These are phyloP conservation scores for Xylaria castorea DNA, from an alignment of 495 filamentous ascomycete genomes.

Conservation along the genomic window DNA sequence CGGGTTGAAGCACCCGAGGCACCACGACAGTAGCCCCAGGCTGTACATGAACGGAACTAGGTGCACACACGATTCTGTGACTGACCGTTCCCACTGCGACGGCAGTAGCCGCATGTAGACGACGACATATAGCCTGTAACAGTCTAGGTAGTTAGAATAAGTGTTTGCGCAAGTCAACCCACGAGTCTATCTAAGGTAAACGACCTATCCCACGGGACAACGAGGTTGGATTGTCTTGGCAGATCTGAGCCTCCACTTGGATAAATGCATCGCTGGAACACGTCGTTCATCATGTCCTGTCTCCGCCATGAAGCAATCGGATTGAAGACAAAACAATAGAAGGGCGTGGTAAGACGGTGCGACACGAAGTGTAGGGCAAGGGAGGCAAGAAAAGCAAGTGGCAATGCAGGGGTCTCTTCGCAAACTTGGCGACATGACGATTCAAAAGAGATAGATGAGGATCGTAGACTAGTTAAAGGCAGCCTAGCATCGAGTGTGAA, in stretches of 20 bases:
- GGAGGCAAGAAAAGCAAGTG: constrained; percentile 16
- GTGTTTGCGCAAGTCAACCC: background rate
- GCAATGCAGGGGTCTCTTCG: constrained; percentile 13
- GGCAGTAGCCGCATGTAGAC: constrained; percentile 61
- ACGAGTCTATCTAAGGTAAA: background rate
- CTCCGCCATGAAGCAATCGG: constrained; percentile 5
- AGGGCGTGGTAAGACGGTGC: constrained; percentile 7
- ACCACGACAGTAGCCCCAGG: constrained; percentile 7
- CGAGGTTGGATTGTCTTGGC: constrained; percentile 9
- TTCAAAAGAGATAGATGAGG: constrained; percentile 12
- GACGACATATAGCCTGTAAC: constrained; percentile 54
- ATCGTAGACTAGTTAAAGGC: background rate
- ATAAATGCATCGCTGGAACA: constrained; percentile 1
- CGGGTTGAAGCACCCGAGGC: constrained; percentile 31
- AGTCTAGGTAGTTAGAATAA: constrained; percentile 26
- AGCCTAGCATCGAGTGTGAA: background rate
- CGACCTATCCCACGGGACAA: background rate
- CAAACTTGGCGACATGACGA: constrained; percentile 10
- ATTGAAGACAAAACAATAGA: background rate
- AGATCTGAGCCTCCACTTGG: constrained; percentile 8
- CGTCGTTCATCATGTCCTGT: background rate
- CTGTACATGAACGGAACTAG: constrained; percentile 23
- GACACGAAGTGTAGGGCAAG: constrained; percentile 12
- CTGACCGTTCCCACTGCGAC: constrained; percentile 49
- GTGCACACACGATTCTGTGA: constrained; percentile 48